Conservation (phyloP, 495 filamentous ascomycete genomes). For the Penicillium fimorum region DNA sequence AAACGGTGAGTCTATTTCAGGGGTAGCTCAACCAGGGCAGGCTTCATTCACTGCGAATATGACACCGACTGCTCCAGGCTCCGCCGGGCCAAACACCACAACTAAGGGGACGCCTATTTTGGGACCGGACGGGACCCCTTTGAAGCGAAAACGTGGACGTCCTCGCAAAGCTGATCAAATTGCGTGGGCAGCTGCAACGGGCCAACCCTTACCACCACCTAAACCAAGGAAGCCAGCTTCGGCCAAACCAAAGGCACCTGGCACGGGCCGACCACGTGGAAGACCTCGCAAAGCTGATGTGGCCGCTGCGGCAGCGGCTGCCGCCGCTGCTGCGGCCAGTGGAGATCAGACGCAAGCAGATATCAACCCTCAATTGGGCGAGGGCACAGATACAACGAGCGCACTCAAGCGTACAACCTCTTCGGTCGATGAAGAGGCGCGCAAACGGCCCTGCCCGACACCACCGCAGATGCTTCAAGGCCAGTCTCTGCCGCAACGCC, state of each 20-base stretch:
- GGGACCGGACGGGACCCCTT: constrained; percentile 34
- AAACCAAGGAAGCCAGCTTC: constrained; percentile 15
- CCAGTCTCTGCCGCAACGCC: constrained; percentile 11
- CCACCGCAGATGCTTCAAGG: constrained; percentile 25
- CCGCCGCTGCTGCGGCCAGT: constrained; percentile 20
- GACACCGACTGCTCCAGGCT: constrained; percentile 17
- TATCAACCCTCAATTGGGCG: constrained; percentile 3
- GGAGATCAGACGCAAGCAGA: constrained; percentile 13
- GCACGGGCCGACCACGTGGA: constrained; percentile 40
- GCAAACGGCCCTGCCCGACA: constrained; percentile 35
- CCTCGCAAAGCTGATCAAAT: constrained; percentile 42
- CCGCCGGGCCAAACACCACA: constrained; percentile 5
- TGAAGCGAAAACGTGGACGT: constrained; percentile 41
- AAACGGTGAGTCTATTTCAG: constrained; percentile 18
- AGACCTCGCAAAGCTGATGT: constrained; percentile 42
- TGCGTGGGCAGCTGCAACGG: constrained; percentile 27
- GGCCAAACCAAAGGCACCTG: constrained; percentile 31
- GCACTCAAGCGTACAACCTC: constrained; percentile 28
- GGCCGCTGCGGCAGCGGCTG: constrained; percentile 33
- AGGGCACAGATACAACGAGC: constrained; percentile 23
- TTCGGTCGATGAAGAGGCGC: constrained; percentile 31
- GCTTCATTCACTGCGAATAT: constrained; percentile 27
- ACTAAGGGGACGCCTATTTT: constrained; percentile 19
- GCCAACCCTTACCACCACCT: constrained; percentile 27
- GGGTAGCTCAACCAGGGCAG: constrained; percentile 20